Base-by-base conservation (phyloP, 176 grass and related monocot genomes). In the Calamus simplicifolius region DNA sequence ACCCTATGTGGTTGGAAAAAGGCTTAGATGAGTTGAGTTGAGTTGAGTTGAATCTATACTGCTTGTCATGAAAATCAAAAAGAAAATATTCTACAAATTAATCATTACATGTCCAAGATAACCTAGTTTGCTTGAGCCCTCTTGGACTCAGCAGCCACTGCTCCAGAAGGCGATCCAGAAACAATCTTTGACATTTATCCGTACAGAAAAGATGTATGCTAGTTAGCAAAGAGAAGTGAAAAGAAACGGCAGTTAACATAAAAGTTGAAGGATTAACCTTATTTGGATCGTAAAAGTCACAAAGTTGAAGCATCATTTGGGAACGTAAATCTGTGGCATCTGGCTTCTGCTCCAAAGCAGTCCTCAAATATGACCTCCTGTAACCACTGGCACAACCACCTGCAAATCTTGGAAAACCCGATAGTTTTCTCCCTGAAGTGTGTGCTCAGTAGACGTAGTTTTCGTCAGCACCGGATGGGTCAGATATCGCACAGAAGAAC, bases 161-260 rank as follows among this genome's bases (percentile, higher is more conserved):
- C 84, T 67, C 94, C 94, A 68, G 50, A 72, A 56, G 88, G 88
- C 21, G 94, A 93, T 29, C 85, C 88, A n/a, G 88, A 86, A 27
- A 99, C 85, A 76, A 93, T 67, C 84, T 93, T 89, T 93, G 67
- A 99, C 79, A 74, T 72, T 99, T 59, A 93, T 77, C 94, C 93
- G 62, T 50, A 51, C 59, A 56, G 58, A 48, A 57, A 61, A 43
- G 3, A 53, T 5, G 61, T 25, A 66, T 52, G 35, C 3, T 43
- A 13, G 10, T 43, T 43, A 43, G 35, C 35, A 61, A 48, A 0
- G 48, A 23, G 19, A 63, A 51, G 52, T 57, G 4, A 63, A 38
- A 49, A 76, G 25, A 30, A 19, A 80, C 19, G 8, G 15, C 64
- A 23, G 59, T 18, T 53, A 70, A 60, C 18, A 43, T 43, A 2